A percentile compares a stretch with the other conserved stretches of the same genome.
These are phyloP conservation scores for Chrysosporium keratinophilum DNA, from an alignment of 2,329 filamentous ascomycete genomes.

Conservation along the genomic window DNA sequence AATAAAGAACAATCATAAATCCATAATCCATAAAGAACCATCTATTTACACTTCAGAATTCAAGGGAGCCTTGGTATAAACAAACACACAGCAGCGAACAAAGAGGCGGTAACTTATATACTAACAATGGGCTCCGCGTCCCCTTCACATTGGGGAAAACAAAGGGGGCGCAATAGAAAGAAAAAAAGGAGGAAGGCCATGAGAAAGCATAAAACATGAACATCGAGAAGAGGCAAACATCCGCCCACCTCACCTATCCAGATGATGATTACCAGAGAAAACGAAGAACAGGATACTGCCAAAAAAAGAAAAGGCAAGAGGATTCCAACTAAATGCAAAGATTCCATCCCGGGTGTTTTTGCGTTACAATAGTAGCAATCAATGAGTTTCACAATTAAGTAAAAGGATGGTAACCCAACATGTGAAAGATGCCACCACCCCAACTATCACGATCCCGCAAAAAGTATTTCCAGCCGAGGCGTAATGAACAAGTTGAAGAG, in stretches of 20 bases:
- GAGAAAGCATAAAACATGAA: not conserved
- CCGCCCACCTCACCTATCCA: not conserved
- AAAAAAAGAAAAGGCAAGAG: not conserved
- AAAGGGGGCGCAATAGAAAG: too few species aligned
- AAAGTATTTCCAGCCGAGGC: too few species aligned
- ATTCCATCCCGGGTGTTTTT: not conserved
- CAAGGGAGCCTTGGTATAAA: not conserved
- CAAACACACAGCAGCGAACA: not conserved
- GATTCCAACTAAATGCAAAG: constrained; percentile 3
- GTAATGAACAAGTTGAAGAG: too few species aligned
- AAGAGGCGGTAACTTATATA: not conserved
- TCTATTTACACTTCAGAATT: not conserved
- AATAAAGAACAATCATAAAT: not conserved
- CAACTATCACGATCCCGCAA: too few species aligned
- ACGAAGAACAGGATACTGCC: not conserved
- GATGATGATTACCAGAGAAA: not conserved
- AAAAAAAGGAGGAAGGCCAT: not conserved
- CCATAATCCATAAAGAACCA: not conserved
- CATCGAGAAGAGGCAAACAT: not conserved
- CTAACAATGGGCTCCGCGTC: not conserved
- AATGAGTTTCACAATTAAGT: not conserved
- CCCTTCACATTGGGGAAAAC: too few species aligned
- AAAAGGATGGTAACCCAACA: not conserved
- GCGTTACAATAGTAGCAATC: not conserved
- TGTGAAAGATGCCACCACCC: not conserved